Evolutionary conservation across 2,329 filamentous ascomycete genomes (phyloP), one percentile per base, ranked within the genome.

Genomic region (Colletotrichum sp.): DNA sequence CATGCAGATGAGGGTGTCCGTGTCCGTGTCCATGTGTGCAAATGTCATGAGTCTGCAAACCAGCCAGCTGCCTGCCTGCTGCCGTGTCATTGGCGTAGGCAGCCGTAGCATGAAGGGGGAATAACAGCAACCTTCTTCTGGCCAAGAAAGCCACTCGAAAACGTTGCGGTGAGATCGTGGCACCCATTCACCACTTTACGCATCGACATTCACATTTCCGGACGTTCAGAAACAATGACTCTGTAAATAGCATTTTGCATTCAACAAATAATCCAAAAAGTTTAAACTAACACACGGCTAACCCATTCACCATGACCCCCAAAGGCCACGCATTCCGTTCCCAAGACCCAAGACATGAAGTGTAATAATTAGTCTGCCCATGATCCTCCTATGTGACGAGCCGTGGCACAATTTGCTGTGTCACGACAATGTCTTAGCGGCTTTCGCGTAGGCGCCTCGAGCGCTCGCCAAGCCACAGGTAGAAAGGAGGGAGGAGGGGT

Each of bases 391-490:
- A 4, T 10, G 39, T 12, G 39, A 48, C 39, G 39, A 57, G 7
- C 30, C 24, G 34, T 67, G 32, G 52, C 63, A 55, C 24, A 21
- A 18, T 68, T 10, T 61, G 55, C 39, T 65, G 39, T 72, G 72
- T 68, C 72, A 57, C 57, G 55, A 43, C 61, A 72, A 43, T 32
- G 61, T 68, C 72, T 72, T 63, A 75, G 72, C 68, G 72, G 13
- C 36, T 36, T 65, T 36, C 36, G 30, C 30, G 21, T 18, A 39
- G 68, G 39, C 68, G 69, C 72, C 72, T 75, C 69, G 57, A 68
- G 69, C 69, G 69, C 69, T 70, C 57, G 74, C 66, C 66, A 70
- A 70, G 65, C 61, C 71, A 61, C 74, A 71, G 16, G 36, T 52
- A n/a, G 28, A 21, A 12, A 65, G 28, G 24, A n/a, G 34, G 26